Evolutionary conservation across 23 red algal genomes (phyloP), one percentile per base, ranked within the genome.

Genomic region (Pyropia yezoensis): DNA sequence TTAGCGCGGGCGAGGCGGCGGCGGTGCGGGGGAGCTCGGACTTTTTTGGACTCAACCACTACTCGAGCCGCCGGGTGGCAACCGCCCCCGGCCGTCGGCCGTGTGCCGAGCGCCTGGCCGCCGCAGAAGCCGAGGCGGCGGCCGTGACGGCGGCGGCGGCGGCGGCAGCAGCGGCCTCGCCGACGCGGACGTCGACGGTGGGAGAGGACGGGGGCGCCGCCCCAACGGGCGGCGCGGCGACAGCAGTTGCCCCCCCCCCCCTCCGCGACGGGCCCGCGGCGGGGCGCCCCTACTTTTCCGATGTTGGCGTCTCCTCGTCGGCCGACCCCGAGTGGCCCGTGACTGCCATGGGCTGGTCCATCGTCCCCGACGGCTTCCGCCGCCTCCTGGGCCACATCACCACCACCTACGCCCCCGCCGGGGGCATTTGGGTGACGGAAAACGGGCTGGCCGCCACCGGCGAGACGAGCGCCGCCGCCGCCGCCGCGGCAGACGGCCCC

Each of bases 291-390:
- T 87, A 57, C 33, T 33, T 2, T 2, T 49, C 25, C 16, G 57
- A 77, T 22, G 22, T 30, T 11, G 71, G 70, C 1, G 33, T 55
- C 8, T 33, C 57, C 8, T 33, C 57, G 27, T 12, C 62, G 14
- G 24, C 17, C 8, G 33, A 70, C 32, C 19, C 16, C 12, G 22
- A 49, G 53, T 87, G 82, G 82, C 29, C 60, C 22, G 70, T 20
- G 16, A 77, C 82, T 2, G 82, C 75, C 53, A 87, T 87, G 82
- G 82, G 82, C n/a, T 87, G 82, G 82, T 25, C 57, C 52, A 55
- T 87, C 64, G 82, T 87, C 62, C 82, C 82, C 7, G 70, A 55
- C 53, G 82, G 82, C 34, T 70, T 87, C 49, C 71, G 59, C 19
- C 62, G 69, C 18, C 32, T 87, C 53, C 71, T 77, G 0, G 2